Evolutionary conservation across 148 eudicot genomes (phyloP), one percentile per base, ranked within the genome.

Genomic region (Cornus kousa): DNA sequence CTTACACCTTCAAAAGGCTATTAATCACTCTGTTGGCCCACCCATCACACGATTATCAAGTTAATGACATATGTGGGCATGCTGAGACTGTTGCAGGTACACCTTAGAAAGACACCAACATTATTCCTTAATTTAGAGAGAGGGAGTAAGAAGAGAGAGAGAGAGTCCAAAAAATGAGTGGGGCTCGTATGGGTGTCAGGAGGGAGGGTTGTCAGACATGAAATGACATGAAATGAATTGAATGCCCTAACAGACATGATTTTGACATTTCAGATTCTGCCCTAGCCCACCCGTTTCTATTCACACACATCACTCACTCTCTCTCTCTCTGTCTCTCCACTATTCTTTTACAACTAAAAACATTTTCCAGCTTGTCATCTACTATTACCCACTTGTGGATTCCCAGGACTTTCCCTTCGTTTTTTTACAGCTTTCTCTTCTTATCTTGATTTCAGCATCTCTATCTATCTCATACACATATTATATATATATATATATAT

Each of bases 201-300:
- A 28, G 43, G 57, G 17, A 50, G 76, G 66, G 43, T 22, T 71
- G 70, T 79, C 70, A 72, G 60, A 80, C 28, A 32, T 84, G 89
- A 85, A 77, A 59, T 83, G 83, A 83, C 82, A 72, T 80, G 82
- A 65, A 22, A 85, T 78, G 76, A 77, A 80, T 75, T 82, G 76
- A 77, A 80, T 74, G 86, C 70, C 0, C 33, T 17, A 43, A 73
- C 84, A 78, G 85, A 82, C 88, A 79, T 81, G 81, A 86, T 72
- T 81, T 85, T 85, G 87, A 85, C 79, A 81, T 88, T 88, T 85
- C 90, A 83, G 90, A 88, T 88, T 85, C 90, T 87, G 64, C 81
- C 85, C 28, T 28, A 28, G 1, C 28, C 80, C 57, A 69, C 14
- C 28, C 66, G 16, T 62, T 60, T 43, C 7, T 60, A 60, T 60